phyloP scores from a whole-genome alignment of 352 stramenopile genomes.

The Phytophthora colocasiae region DNA sequence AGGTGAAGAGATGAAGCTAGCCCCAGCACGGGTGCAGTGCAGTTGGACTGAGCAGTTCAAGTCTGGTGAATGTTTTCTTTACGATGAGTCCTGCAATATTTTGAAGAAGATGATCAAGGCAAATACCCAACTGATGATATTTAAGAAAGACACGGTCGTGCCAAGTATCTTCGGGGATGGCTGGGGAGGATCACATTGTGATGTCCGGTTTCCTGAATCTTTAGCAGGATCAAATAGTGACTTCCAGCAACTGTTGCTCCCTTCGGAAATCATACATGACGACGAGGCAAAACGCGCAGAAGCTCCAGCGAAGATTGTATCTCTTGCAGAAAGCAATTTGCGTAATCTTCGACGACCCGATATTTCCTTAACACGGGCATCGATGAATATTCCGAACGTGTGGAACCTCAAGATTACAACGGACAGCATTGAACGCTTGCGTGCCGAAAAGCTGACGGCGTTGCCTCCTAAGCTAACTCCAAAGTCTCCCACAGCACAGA shows the following conservation, averaged over 20 bases:
- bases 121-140: constrained; percentile 21
- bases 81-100: constrained; percentile 25
- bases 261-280: constrained; percentile 27
- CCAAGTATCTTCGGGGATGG: constrained; percentile 26
- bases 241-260: constrained; percentile 37
- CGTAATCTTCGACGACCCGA: constrained; percentile 18
- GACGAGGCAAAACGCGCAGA: constrained; percentile 25
- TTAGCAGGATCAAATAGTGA: constrained; percentile 1
- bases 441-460: constrained; percentile 18
- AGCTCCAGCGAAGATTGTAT: constrained; percentile 30
- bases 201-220: not conserved
- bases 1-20: not conserved
- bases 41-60: constrained; percentile 22
- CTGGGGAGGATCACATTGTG: constrained; percentile 1
- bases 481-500: not conserved
- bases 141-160: constrained; percentile 25
- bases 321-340: constrained; percentile 22
- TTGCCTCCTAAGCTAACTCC: constrained; percentile 4
- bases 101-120: constrained; percentile 24
- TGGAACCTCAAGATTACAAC: constrained; percentile 31
- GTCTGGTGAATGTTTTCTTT: constrained; percentile 14
- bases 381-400: constrained; percentile 40
- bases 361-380: constrained; percentile 39
- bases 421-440: constrained; percentile 6
- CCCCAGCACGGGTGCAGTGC: constrained; percentile 14